Evolutionary conservation across 805 yeast genomes (phyloP).

Genomic region (Jamesozyma rosinii): DNA sequence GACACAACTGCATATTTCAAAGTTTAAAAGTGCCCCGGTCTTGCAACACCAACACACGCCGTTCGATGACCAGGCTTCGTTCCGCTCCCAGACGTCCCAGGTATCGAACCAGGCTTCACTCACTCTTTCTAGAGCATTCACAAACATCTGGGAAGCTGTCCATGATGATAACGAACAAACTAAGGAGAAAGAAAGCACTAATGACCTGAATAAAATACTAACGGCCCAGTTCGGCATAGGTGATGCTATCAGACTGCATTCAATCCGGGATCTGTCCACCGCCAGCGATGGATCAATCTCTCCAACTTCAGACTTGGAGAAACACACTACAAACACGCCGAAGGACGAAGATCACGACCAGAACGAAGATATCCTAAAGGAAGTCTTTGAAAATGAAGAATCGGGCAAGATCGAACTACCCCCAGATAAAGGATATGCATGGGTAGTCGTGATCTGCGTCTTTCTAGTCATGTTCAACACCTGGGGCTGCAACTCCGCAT

Average conservation of each 20-base stretch:
- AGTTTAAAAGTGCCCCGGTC: no score
- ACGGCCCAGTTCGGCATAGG: conserved; percentile 23
- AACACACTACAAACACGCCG: conserved; percentile 14
- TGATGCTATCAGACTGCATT: conserved; percentile 25
- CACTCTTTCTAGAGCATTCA: conserved; percentile 13
- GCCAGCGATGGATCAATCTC: conserved; percentile 33
- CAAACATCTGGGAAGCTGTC: conserved; percentile 14
- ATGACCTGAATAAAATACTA: conserved; percentile 14
- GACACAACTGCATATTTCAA: no score
- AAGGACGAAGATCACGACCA: not conserved
- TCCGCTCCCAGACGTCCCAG: not conserved
- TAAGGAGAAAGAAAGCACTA: conserved; percentile 2
- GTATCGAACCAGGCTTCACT: conserved; percentile 5
- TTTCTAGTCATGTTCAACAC: conserved; percentile 46
- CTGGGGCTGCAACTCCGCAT: conserved; percentile 67
- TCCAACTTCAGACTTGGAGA: conserved; percentile 27
- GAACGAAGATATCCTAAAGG: conserved; percentile 13
- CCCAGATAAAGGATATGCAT: conserved; percentile 63
- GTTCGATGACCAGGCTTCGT: not conserved
- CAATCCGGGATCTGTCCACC: conserved; percentile 25
- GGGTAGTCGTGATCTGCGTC: conserved; percentile 50
- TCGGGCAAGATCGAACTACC: conserved; percentile 33
- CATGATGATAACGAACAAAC: conserved; percentile 21
- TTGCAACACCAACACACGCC: no score
- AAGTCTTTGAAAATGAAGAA: conserved; percentile 30